Evolutionary conservation across 2,329 filamentous ascomycete species (phyloP).

Genomic region (Pseudocercospora ulei): DNA sequence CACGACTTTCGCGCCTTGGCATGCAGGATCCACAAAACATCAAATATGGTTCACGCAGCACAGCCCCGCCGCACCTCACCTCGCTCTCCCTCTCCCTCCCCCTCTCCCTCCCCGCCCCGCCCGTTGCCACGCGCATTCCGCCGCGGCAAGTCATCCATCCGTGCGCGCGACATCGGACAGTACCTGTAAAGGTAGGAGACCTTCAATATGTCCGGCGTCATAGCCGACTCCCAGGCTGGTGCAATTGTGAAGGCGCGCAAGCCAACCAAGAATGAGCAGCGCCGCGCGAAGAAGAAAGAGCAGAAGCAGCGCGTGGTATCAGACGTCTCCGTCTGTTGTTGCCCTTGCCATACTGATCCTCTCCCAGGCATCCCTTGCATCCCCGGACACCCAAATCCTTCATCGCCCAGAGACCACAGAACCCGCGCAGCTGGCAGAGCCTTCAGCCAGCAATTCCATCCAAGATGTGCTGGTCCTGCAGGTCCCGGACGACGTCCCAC

Average conservation of each 20-base stretch:
- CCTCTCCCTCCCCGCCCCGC: too few relatives aligned
- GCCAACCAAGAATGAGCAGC: slow-evolving; percentile 87
- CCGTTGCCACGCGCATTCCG: too few relatives aligned
- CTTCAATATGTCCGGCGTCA: slow-evolving; percentile 32
- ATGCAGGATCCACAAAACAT: too few relatives aligned
- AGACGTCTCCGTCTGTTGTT: neutral
- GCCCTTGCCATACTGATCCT: slow-evolving; percentile 17
- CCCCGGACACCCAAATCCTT: slow-evolving; percentile 32
- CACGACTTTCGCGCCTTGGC: too few relatives aligned
- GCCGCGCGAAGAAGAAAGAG: slow-evolving; percentile 89
- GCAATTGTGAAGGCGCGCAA: slow-evolving; percentile 43
- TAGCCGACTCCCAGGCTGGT: slow-evolving; percentile 27
- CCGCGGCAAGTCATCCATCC: too few relatives aligned
- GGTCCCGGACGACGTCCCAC: slow-evolving; percentile 22
- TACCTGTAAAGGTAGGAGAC: slow-evolving; percentile 22
- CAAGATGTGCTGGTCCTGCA: slow-evolving; percentile 25
- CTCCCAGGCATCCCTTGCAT: slow-evolving; percentile 13
- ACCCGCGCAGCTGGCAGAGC: slow-evolving; percentile 26
- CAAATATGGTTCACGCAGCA: too few relatives aligned
- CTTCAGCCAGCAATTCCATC: slow-evolving; percentile 25
- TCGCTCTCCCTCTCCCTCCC: too few relatives aligned
- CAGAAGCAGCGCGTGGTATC: slow-evolving; percentile 54
- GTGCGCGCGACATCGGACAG: too few relatives aligned
- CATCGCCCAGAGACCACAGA: slow-evolving; percentile 25
- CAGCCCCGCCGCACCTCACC: too few relatives aligned